Conservation (phyloP, 2,329 filamentous ascomycete genomes). For the Pyrenochaeta sp. region DNA sequence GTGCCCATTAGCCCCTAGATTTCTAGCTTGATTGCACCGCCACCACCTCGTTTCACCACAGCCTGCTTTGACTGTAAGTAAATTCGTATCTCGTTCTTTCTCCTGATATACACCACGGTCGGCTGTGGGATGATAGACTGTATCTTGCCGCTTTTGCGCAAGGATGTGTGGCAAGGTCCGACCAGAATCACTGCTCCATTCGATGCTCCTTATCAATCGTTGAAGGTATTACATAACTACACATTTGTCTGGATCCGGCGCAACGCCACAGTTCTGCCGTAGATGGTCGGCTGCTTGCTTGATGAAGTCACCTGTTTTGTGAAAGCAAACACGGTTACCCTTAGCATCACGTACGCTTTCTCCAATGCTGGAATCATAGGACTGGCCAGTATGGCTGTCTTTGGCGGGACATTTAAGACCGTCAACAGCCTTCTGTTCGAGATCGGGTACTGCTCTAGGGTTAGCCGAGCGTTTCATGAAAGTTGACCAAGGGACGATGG, state of each 20-base stretch:
- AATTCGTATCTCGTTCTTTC: background rate
- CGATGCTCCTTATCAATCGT: background rate
- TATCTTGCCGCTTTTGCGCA: background rate
- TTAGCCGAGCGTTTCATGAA: conserved; percentile 3
- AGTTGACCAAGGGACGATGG: background rate
- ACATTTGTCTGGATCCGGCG: conserved; percentile 28
- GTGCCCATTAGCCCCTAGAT: background rate
- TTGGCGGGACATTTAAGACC: conserved; percentile 40
- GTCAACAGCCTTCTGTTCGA: conserved; percentile 42
- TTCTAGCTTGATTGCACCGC: background rate
- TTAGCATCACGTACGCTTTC: conserved; percentile 45
- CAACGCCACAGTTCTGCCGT: conserved; percentile 32
- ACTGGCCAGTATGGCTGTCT: conserved; percentile 45
- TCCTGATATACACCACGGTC: background rate
- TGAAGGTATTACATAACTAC: conserved; percentile 25
- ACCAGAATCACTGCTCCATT: background rate
- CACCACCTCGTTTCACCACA: background rate
- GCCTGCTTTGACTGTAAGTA: background rate
- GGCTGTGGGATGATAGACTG: too few species aligned
- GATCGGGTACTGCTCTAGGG: conserved; percentile 25
- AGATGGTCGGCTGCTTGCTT: conserved; percentile 43
- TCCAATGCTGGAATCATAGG: conserved; percentile 43
- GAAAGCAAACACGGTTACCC: conserved; percentile 46
- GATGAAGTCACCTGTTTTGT: conserved; percentile 48
- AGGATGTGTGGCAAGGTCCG: too few species aligned